Base-by-base conservation (phyloP, 176 grass and related monocot species). In the Eleusine indica region DNA sequence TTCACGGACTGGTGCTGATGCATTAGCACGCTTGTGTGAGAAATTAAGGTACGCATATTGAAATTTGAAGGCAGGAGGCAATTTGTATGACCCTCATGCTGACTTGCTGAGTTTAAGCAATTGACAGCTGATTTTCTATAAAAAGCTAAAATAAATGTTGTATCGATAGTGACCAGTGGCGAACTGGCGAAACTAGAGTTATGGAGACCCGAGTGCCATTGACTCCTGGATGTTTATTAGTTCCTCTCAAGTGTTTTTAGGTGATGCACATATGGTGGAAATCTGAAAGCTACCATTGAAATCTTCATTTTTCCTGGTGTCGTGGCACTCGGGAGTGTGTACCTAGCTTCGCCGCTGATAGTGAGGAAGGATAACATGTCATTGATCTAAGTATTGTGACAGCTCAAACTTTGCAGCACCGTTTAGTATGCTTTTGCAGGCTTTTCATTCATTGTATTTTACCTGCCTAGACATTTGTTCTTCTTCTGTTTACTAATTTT, bases 21-120 rank as follows among this genome's bases (percentile, higher is more conserved):
- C 96, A 73, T 90, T 98, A 82, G 89, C 91, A 57, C 93, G 93
- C 39, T 56, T 98, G 42, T 98, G 96, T 77, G 89, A 83, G 85
- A 93, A 80, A 84, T 64, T 95, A 80, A 93, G 96, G 93, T 98
- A 89, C 15, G 28, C 6, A 71, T 12, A 28, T 37, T 69, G 6
- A 86, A 84, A 15, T 52, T 79, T 38, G 9, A 40, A 32, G 32
- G 13, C 30, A 60, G 18, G 48, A 56, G 52, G 9, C 47, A 7
- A 16, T 78, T 60, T 44, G 12, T 73, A 67, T 57, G 48, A 37
- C 52, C 21, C 60, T 16, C 58, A 40, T 73, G 4, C 42, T 51
- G 53, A 65, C 19, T 70, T 39, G 4, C 42, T 51, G 53, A 65
- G 28, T 70, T 39, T 81, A 65, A 70, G 38, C 28, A 71, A 19